Conservation (phyloP, 805 yeast species). For the Torulaspora microellipsoides region DNA sequence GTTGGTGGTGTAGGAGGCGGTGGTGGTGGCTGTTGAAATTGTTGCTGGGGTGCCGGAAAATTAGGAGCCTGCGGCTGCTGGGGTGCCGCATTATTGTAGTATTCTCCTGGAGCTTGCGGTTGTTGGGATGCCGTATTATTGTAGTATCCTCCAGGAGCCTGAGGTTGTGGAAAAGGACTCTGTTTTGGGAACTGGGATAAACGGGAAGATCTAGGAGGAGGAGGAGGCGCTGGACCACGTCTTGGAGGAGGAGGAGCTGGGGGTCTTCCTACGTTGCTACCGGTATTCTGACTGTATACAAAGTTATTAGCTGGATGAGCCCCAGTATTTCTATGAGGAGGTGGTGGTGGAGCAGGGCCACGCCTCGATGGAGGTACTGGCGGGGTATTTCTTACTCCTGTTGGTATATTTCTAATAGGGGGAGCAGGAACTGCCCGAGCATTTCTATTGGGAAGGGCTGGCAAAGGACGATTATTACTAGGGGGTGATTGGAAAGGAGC, state of each 20-base stretch:
- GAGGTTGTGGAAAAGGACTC: slow-evolving; percentile 18
- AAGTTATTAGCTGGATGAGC: slow-evolving; percentile 6
- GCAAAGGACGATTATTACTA: slow-evolving; percentile 17
- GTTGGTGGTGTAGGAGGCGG: slow-evolving; percentile 18
- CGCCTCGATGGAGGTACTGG: slow-evolving; percentile 27
- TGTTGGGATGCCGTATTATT: slow-evolving; percentile 2
- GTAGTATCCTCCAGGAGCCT: slow-evolving; percentile 1
- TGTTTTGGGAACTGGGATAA: slow-evolving; percentile 13
- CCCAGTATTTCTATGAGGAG: slow-evolving; percentile 17
- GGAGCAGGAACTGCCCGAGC: slow-evolving; percentile 22
- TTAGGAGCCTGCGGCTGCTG: slow-evolving; percentile 15
- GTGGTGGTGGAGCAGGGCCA: slow-evolving; percentile 24
- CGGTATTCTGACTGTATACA: slow-evolving; percentile 10
- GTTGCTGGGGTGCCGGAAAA: slow-evolving; percentile 15
- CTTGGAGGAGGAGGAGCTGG: slow-evolving; percentile 31
- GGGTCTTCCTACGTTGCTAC: slow-evolving; percentile 9
- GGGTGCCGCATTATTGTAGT: background rate
- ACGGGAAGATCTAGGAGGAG: slow-evolving; percentile 20
- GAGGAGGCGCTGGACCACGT: slow-evolving; percentile 33
- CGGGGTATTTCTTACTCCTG: slow-evolving; percentile 13
- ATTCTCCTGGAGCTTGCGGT: slow-evolving; percentile 4
- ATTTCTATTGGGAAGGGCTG: slow-evolving; percentile 18
- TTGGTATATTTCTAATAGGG: slow-evolving; percentile 13
- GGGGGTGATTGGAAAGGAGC: slow-evolving; percentile 11
- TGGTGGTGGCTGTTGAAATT: slow-evolving; percentile 26